Percentiles rank a stretch among this genome's conserved stretches.
phyloP scores from a whole-genome alignment of 441 rosid genomes.

The Melastoma candidum region DNA sequence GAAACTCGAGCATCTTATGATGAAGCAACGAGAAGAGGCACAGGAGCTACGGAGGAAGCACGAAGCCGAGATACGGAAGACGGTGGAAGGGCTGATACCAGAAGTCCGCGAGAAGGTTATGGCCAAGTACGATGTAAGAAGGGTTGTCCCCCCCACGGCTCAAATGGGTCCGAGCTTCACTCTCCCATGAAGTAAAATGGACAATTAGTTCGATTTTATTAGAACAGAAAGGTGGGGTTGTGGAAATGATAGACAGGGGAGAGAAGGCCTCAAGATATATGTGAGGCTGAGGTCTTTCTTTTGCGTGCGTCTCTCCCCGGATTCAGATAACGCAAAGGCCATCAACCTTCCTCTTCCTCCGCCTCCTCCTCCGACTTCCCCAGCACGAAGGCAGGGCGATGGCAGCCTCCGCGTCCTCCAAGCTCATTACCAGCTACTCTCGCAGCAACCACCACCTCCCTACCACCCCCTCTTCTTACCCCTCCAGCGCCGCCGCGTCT shows the following conservation, averaged over 20 bases:
- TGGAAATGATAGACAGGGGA: no score
- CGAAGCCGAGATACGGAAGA: slow-evolving; percentile 32
- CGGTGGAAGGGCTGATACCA: slow-evolving; percentile 44
- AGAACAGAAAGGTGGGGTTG: no score
- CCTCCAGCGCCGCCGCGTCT: slow-evolving; percentile 10
- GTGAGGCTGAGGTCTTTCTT: no score
- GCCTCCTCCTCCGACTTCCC: no score
- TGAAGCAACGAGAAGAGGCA: slow-evolving; percentile 54
- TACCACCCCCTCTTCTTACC: slow-evolving; percentile 10
- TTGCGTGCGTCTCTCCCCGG: no score
- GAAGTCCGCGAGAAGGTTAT: slow-evolving; percentile 43
- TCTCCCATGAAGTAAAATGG: no score
- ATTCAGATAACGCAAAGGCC: no score
- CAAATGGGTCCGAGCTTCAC: no score
- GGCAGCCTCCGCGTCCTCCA: slow-evolving; percentile 26
- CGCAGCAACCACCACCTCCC: slow-evolving; percentile 14
- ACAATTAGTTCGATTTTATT: no score
- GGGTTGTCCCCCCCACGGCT: no score
- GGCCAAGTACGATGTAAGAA: slow-evolving; percentile 13
- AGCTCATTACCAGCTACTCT: slow-evolving; percentile 17
- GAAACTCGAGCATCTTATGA: slow-evolving; percentile 49
- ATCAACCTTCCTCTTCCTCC: no score
- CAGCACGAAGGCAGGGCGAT: background rate
- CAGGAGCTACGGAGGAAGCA: slow-evolving; percentile 57
- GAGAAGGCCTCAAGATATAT: no score